phyloP scores from a whole-genome alignment of 2,329 filamentous ascomycete species.

The Triangularia verruculosa region DNA sequence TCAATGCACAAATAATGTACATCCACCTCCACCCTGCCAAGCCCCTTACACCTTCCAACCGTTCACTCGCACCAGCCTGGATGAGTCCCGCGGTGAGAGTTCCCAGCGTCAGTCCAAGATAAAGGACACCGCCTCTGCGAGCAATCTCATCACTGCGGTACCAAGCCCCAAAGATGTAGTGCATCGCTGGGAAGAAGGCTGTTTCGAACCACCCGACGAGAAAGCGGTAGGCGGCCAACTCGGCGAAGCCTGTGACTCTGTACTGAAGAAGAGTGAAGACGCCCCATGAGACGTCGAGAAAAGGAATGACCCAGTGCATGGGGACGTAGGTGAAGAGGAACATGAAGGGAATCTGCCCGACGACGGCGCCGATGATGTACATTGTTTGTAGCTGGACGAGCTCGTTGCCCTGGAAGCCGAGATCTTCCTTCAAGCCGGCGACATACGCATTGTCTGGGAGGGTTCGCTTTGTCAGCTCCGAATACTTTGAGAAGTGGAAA shows the following conservation, averaged over 20 bases:
- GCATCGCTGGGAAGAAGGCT: slow-evolving; percentile 41
- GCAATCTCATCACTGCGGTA: slow-evolving; percentile 47
- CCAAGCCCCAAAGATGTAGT: slow-evolving; percentile 43
- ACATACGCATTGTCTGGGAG: slow-evolving; percentile 52
- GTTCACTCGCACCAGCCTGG: slow-evolving; percentile 40
- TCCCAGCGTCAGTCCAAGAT: slow-evolving; percentile 49
- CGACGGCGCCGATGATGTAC: slow-evolving; percentile 48
- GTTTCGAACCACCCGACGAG: slow-evolving; percentile 53
- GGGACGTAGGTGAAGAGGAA: slow-evolving; percentile 47
- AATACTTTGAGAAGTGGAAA: not conserved
- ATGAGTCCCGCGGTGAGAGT: slow-evolving; percentile 52
- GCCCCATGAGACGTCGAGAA: slow-evolving; percentile 53
- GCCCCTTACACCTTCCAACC: slow-evolving; percentile 43
- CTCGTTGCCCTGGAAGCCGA: slow-evolving; percentile 50
- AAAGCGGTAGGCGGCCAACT: slow-evolving; percentile 53
- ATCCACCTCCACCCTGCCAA: slow-evolving; percentile 55
- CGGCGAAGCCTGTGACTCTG: slow-evolving; percentile 45
- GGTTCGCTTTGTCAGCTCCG: too few species aligned
- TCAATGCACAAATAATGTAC: slow-evolving; percentile 52
- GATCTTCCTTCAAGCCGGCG: slow-evolving; percentile 50
- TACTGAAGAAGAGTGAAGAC: slow-evolving; percentile 56
- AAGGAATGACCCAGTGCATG: slow-evolving; percentile 50
- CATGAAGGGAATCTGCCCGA: slow-evolving; percentile 51
- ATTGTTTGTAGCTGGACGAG: slow-evolving; percentile 55
- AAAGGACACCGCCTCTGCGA: slow-evolving; percentile 51